Evolutionary conservation across 805 yeast species (phyloP).

Genomic region (Ogataea zsoltii): DNA sequence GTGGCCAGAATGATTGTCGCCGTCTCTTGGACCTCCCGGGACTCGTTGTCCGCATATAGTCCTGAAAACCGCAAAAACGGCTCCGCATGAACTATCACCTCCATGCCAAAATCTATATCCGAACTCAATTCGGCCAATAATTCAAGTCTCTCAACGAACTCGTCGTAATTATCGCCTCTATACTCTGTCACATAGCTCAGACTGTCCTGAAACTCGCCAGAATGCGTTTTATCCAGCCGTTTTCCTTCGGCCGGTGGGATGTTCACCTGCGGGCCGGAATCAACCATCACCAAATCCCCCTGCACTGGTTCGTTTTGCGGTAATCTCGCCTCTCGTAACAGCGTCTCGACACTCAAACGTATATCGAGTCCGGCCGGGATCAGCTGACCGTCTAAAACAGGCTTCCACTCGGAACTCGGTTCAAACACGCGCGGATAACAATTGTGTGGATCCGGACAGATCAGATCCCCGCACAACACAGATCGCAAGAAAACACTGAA

Average conservation of each 20-base stretch:
- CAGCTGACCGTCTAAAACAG: conserved; percentile 66
- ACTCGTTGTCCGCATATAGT: conserved; percentile 20
- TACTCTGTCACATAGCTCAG: conserved; percentile 11
- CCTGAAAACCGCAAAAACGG: conserved; percentile 35
- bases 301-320: conserved; percentile 30
- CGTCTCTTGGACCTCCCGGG: conserved; percentile 44
- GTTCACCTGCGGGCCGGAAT: not conserved
- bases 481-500: conserved; percentile 1
- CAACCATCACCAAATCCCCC: conserved; percentile 9
- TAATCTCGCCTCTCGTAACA: conserved; percentile 67
- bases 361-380: conserved; percentile 83
- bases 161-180: conserved; percentile 8
- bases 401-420: conserved; percentile 70
- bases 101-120: conserved; percentile 61
- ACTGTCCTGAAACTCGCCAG: conserved; percentile 3
- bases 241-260: conserved; percentile 2
- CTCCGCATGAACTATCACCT: conserved; percentile 39
- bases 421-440: conserved; percentile 67
- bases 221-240: not conserved
- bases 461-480: conserved; percentile 17
- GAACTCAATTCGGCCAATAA: conserved; percentile 62
- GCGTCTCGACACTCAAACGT: conserved; percentile 71
- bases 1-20: conserved; percentile 63
- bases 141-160: conserved; percentile 34
- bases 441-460: conserved; percentile 47